Conservation (phyloP, 2,329 filamentous ascomycete genomes). For the Hypoxylon sp. region DNA sequence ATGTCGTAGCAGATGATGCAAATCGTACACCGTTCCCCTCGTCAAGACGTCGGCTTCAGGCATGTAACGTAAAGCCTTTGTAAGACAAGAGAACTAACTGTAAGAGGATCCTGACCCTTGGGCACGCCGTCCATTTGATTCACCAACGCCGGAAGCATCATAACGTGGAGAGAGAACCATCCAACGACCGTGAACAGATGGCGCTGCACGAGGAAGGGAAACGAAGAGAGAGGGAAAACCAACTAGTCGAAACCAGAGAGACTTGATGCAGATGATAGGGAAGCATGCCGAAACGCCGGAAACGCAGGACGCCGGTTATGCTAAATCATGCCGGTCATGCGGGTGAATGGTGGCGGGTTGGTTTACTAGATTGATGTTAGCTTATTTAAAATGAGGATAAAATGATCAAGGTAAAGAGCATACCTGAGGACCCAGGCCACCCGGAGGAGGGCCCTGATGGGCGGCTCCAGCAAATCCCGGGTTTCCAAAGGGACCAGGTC, state of each 20-base stretch:
- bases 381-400: no score
- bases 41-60: conserved; percentile 40
- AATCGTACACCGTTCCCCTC: conserved; percentile 36
- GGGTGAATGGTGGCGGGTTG: conserved; percentile 36
- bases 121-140: conserved; percentile 29
- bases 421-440: conserved; percentile 47
- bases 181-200: conserved; percentile 21
- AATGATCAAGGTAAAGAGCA: conserved; percentile 1
- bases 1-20: conserved; percentile 39
- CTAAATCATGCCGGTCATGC: conserved; percentile 44
- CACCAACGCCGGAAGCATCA: conserved; percentile 33
- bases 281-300: conserved; percentile 46
- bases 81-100: conserved; percentile 35
- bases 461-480: conserved; percentile 39
- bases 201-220: conserved; percentile 22
- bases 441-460: conserved; percentile 45
- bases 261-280: conserved; percentile 41
- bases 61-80: conserved; percentile 41
- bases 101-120: conserved; percentile 23
- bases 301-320: conserved; percentile 49
- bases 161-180: conserved; percentile 25
- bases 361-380: conserved; percentile 38
- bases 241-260: conserved; percentile 42
- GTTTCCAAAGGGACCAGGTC: conserved; percentile 41
- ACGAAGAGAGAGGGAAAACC: conserved; percentile 36